Evolutionary conservation across 2,329 filamentous ascomycete genomes (phyloP), one percentile per base, ranked within the genome.

Genomic region (Pyricularia pennisetigena): DNA sequence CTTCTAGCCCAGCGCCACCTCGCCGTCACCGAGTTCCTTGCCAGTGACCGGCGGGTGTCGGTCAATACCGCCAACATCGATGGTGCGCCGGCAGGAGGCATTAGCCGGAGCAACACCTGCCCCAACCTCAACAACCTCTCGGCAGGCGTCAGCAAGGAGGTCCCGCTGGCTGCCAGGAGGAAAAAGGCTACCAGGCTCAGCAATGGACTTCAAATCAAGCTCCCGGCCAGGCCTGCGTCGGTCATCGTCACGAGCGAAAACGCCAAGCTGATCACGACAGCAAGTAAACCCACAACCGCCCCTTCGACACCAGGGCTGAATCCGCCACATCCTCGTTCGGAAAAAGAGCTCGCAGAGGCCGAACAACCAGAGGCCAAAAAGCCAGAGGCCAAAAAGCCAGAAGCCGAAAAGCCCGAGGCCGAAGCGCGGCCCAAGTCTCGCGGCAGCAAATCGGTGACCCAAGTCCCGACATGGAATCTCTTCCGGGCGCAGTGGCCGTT

Each of bases 401-500:
- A 62, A 5, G 5, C 24, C 20, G 59, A 62, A 4, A 62, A 49
- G 5, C 20, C 41, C 2, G 41, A 49, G 41, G 41, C 59, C 3
- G 59, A 62, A 16, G n/a, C 23, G 12, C 24, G 59, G 16, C 59
- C 59, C 2, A 62, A 62, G 20, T 62, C 59, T 3, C 59, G 59
- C 12, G 59, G 59, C 23, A 16, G 12, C 59, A 62, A 62, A 8
- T 62, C 59, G 24, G n/a, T 62, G 26, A 1, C 24, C 24, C 59
- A 62, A 7, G 23, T 24, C 24, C 64, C 64, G 14, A 24, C n/a
- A 2, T 66, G 64, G 64, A 66, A 28, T 23, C 14, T 66, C 35
- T 66, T 66, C 32, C 64, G 64, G 6, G 24, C 24, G 12, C 64
- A 41, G 23, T 66, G 64, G 64, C 54, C 64, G 12, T 66, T 66